These are phyloP conservation scores for Chrysosporium queenslandicum DNA, from an alignment of 2,329 filamentous ascomycete species.

Conservation along the genomic window DNA sequence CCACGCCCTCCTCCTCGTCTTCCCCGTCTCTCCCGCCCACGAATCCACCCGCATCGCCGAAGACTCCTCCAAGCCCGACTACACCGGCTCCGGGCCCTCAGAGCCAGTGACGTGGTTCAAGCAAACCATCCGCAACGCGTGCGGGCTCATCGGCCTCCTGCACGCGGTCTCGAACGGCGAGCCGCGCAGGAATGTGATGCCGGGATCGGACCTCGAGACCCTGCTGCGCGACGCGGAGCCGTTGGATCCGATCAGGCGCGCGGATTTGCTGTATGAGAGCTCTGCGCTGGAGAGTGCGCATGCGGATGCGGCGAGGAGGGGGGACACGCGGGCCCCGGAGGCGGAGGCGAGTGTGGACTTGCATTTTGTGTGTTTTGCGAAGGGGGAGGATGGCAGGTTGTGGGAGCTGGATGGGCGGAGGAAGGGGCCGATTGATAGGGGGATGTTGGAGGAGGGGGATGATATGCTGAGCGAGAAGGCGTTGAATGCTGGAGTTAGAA, in stretches of 20 bases:
- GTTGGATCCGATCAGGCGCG: conserved; percentile 55
- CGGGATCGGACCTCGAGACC: conserved; percentile 36
- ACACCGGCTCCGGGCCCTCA: conserved; percentile 53
- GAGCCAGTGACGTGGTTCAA: conserved; percentile 89
- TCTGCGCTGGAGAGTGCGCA: conserved; percentile 68
- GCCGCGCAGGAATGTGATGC: conserved; percentile 53
- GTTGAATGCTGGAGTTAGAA: conserved; percentile 56
- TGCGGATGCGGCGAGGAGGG: conserved; percentile 61
- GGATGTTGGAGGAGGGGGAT: conserved; percentile 49
- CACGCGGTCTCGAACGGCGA: conserved; percentile 73
- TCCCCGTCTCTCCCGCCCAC: conserved; percentile 72
- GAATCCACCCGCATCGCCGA: conserved; percentile 65
- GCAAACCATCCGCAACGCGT: conserved; percentile 90
- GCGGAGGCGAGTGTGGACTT: conserved; percentile 78
- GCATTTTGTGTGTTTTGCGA: conserved; percentile 93
- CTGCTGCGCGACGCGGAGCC: conserved; percentile 62
- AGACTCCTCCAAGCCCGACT: conserved; percentile 55
- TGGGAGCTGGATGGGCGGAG: conserved; percentile 73
- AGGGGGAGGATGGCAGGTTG: conserved; percentile 57
- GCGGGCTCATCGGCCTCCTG: conserved; percentile 77
- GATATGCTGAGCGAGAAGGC: conserved; percentile 68
- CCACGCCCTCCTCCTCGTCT: conserved; percentile 80
- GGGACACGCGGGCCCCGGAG: conserved; percentile 67
- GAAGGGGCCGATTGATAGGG: conserved; percentile 63
- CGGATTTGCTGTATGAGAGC: conserved; percentile 66